phyloP scores from a whole-genome alignment of 768 basidiomycete species.

The Boletus speciosus region DNA sequence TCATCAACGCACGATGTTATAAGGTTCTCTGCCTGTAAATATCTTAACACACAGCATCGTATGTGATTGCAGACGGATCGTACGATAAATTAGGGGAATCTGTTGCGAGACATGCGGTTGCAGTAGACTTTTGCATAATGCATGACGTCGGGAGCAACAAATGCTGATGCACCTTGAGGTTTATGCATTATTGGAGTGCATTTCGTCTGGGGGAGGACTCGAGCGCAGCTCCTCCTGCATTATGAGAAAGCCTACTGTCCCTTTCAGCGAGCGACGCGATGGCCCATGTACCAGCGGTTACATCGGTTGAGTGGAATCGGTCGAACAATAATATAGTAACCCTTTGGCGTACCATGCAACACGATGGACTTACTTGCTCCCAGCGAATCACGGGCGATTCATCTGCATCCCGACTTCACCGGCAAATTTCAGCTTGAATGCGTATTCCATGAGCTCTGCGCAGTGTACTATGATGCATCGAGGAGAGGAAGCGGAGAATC shows the following conservation, averaged over 20 bases:
- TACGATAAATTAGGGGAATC: too few species aligned
- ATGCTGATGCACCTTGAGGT: too few species aligned
- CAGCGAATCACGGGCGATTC: background rate
- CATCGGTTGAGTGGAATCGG: background rate
- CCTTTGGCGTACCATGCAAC: background rate
- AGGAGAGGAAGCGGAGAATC: conserved; percentile 3
- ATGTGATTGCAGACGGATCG: background rate
- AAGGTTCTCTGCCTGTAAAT: background rate
- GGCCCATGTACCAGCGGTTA: background rate
- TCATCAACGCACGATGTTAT: background rate
- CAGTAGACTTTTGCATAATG: too few species aligned
- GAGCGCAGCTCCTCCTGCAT: too few species aligned
- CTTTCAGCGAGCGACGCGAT: background rate
- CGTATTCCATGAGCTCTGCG: background rate
- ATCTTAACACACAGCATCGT: background rate
- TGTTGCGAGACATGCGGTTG: background rate
- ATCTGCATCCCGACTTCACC: background rate
- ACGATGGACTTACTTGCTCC: background rate
- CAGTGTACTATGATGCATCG: conserved; percentile 4
- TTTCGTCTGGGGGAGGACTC: too few species aligned
- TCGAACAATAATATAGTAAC: background rate
- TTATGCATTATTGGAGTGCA: too few species aligned
- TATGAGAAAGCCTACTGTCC: too few species aligned
- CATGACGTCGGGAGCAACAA: too few species aligned
- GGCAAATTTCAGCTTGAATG: background rate